Evolutionary conservation across 805 yeast genomes (phyloP), one percentile per base, ranked within the genome.

Genomic region (Trichomonascus vanleenenianus): DNA sequence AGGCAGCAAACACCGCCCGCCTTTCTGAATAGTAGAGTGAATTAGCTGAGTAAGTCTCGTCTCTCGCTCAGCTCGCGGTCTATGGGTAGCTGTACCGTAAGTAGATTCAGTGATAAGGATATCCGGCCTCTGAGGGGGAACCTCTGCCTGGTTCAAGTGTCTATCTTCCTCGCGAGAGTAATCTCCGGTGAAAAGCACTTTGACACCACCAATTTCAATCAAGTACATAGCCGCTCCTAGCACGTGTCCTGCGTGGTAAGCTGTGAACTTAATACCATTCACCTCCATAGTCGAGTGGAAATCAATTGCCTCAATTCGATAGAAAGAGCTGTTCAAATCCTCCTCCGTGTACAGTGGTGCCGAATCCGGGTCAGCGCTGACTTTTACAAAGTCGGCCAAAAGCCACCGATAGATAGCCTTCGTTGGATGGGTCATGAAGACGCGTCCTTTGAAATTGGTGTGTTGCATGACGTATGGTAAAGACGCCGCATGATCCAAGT

Each of bases 171-270:
- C 97, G 57, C 99, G 74, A 2, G 97, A 91, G 60, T 86, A 93
- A 64, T 93, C 99, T 46, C 99, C 99, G 0, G 99, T 93, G 61
- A 91, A 93, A 43, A 93, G 64, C 0, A 87, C 73, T 54, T 86
- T 85, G 48, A 91, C 68, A 0, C 97, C 97, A 15, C 96, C 96
- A 56, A 93, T 83, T 63, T 93, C 99, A 41, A 93, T 78, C 53
- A 93, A 81, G 63, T 82, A 93, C 97, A 93, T 93, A 10, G 97
- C 96, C 9, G 98, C 97, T 45, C 99, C 99, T 38, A 93, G 70
- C 10, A 93, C 99, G 72, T 93, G 99, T n/a, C 99, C 99, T 6
- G 99, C 99, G 67, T 91, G 99, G 63, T 83, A 93, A 1, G 98
- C 98, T 1, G 98, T 93, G 68, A 93, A 91, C 59, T 93, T 74